phyloP scores from a whole-genome alignment of 495 filamentous ascomycete genomes.

The Polyplosphaeria fusca region DNA sequence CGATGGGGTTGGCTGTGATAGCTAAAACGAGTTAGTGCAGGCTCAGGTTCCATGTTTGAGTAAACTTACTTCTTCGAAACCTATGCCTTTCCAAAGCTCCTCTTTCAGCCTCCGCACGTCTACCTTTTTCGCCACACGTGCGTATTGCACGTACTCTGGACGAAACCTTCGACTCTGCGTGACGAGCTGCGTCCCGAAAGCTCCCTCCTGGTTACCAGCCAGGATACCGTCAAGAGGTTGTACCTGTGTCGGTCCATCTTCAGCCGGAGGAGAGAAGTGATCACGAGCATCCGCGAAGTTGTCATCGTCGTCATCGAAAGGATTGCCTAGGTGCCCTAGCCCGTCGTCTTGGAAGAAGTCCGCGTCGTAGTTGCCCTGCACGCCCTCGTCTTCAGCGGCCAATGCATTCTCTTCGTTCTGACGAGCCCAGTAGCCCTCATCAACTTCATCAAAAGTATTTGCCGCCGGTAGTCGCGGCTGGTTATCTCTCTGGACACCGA shows the following conservation, averaged over 20 bases:
- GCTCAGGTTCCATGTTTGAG: too few species aligned
- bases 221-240: conserved; percentile 44
- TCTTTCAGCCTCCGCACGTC: conserved; percentile 91
- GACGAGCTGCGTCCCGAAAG: conserved; percentile 88
- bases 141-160: conserved; percentile 96
- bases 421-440: conserved; percentile 93
- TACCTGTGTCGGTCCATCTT: conserved; percentile 46
- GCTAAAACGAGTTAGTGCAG: too few species aligned
- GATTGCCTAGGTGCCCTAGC: conserved; percentile 68
- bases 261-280: conserved; percentile 73
- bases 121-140: conserved; percentile 97
- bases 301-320: conserved; percentile 76
- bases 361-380: conserved; percentile 78
- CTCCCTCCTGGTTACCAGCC: conserved; percentile 43
- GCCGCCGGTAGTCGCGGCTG: conserved; percentile 46
- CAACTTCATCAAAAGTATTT: conserved; percentile 69
- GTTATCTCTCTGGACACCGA: conserved; percentile 36
- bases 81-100: conserved; percentile 92
- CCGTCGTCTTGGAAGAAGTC: conserved; percentile 97
- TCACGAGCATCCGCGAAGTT: conserved; percentile 90
- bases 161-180: conserved; percentile 76
- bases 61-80: conserved; percentile 50
- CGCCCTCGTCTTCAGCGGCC: conserved; percentile 54
- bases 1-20: too few species aligned
- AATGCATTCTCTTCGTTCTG: conserved; percentile 52